Conservation (phyloP, 371 early-diverging fungal species). For the Mycotypha africana region DNA sequence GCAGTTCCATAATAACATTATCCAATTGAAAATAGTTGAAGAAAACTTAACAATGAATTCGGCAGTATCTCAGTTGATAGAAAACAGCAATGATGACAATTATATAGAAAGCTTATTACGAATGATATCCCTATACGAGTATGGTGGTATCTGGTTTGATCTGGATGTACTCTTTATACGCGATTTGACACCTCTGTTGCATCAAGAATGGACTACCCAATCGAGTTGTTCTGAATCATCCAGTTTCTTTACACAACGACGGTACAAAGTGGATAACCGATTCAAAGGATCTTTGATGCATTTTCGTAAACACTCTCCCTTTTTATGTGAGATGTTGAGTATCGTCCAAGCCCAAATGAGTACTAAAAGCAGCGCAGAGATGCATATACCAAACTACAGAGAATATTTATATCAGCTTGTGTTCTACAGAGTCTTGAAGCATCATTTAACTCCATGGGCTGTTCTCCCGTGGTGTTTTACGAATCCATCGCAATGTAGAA, state of each 20-base stretch:
- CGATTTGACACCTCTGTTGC: slow-evolving; percentile 31
- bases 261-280: slow-evolving; percentile 23
- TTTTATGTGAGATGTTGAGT: slow-evolving; percentile 47
- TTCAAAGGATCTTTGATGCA: slow-evolving; percentile 27
- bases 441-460: slow-evolving; percentile 26
- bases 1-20: background rate
- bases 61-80: background rate
- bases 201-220: slow-evolving; percentile 43
- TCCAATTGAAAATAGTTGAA: background rate
- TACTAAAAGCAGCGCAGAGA: slow-evolving; percentile 5
- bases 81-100: slow-evolving; percentile 2
- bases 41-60: background rate
- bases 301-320: slow-evolving; percentile 30
- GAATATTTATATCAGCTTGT: slow-evolving; percentile 21
- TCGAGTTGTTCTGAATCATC: slow-evolving; percentile 33
- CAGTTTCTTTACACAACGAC: no score
- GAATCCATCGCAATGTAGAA: slow-evolving; percentile 22
- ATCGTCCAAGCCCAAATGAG: no score
- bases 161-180: slow-evolving; percentile 31
- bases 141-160: slow-evolving; percentile 50
- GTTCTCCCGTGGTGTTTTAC: slow-evolving; percentile 35
- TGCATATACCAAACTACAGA: slow-evolving; percentile 26
- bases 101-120: background rate
- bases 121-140: slow-evolving; percentile 22
- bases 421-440: slow-evolving; percentile 25